These are phyloP conservation scores for Spinacia oleracea DNA, from an alignment of 179 eudicot genomes.

Conservation along the genomic window DNA sequence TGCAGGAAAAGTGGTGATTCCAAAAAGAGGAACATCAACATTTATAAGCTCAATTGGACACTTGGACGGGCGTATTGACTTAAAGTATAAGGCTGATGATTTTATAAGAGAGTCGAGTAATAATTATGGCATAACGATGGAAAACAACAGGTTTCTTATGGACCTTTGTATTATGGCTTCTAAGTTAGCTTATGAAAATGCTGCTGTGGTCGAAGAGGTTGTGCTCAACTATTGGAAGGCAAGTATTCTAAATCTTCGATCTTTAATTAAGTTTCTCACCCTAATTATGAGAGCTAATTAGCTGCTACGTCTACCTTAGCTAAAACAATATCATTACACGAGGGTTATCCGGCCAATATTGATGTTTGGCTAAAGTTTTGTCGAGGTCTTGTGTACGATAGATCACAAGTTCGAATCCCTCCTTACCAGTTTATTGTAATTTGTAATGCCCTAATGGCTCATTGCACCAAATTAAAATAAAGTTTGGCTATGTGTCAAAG, in stretches of 20 bases:
- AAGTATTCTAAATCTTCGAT: conserved; percentile 13
- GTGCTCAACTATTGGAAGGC: conserved; percentile 79
- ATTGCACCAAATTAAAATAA: too few species aligned
- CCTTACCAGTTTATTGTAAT: too few species aligned
- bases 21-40: conserved; percentile 59
- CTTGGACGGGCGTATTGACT: conserved; percentile 65
- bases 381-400: too few species aligned
- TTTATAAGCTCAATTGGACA: conserved; percentile 79
- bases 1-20: conserved; percentile 66
- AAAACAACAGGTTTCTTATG: conserved; percentile 49
- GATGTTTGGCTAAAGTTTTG: too few species aligned
- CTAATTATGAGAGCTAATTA: too few species aligned
- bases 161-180: conserved; percentile 81
- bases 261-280: neutral
- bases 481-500: too few species aligned
- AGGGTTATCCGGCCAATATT: too few species aligned
- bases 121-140: neutral
- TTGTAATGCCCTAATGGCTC: too few species aligned
- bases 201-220: conserved; percentile 51
- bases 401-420: too few species aligned
- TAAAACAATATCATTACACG: too few species aligned
- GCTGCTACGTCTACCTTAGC: too few species aligned
- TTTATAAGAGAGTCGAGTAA: conserved; percentile 11
- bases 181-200: conserved; percentile 86
- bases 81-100: conserved; percentile 31